Evolutionary conservation across 148 eudicot species (phyloP), one percentile per base, ranked within the genome.

Genomic region (Cornus florida): DNA sequence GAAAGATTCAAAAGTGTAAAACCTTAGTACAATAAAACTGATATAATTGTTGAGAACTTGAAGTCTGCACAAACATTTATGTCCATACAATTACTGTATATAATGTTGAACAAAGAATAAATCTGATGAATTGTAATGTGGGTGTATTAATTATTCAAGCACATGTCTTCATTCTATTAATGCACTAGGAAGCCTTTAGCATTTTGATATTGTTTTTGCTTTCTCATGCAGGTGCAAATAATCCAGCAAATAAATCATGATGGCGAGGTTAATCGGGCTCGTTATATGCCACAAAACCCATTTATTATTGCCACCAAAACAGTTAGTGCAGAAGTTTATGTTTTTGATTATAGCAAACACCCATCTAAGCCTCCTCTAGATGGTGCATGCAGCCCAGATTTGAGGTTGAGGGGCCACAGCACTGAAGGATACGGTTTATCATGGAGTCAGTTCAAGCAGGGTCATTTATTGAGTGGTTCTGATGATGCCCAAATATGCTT

Each of bases 251-350:
- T 95, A 76, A 89, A 87, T 77, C 98, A 93, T 79, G 97, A 91
- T 46, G 98, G 98, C 56, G 98, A 95, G 82, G 97, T 95, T 28
- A 93, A 95, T 70, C 89, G 97, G 41, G 98, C 97, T 77, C 98
- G 98, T 35, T 87, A 93, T 81, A 95, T 93, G 98, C 95, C 98
- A 28, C 98, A 95, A 83, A 91, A 93, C 82, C 90, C 84, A 64
- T 95, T 91, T 70, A 84, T 95, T 56, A 93, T 93, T 72, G 97
- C 98, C 70, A 95, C 98, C 65, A 95, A 93, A 86, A 91, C 95
- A 28, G 86, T 89, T 71, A 93, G 90, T 69, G 94, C 97, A 53
- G 97, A 95, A 81, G 98, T 95, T 50, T 90, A 90, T 87, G 86
- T 95, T 28, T 95, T 95, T 67, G 97, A 95, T 81, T 95, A 89